phyloP scores from a whole-genome alignment of 805 yeast species.

The Barnettozyma wickerhamii region DNA sequence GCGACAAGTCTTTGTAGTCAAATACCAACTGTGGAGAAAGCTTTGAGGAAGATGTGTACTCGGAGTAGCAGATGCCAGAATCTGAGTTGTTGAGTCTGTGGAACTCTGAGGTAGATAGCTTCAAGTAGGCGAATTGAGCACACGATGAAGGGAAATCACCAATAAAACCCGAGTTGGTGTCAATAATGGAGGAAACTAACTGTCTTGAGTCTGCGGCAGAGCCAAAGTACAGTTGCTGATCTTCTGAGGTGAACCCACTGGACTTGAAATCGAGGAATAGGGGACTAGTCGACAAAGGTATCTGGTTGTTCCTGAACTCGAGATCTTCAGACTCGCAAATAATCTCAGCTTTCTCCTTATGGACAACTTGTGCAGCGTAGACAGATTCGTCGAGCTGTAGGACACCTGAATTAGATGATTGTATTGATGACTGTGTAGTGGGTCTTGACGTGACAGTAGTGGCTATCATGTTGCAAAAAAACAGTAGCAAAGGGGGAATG shows the following conservation, averaged over 20 bases:
- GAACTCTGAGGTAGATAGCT: conserved; percentile 9
- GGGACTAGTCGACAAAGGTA: neutral
- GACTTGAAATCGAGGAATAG: conserved; percentile 1
- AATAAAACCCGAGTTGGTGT: conserved; percentile 3
- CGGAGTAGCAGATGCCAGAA: conserved; percentile 1
- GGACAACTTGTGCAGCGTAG: neutral
- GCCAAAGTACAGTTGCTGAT: neutral
- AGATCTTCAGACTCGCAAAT: neutral
- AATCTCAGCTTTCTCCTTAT: neutral
- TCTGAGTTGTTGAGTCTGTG: neutral
- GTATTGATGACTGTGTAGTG: neutral
- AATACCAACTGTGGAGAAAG: conserved; percentile 14
- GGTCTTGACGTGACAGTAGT: neutral
- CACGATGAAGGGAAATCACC: conserved; percentile 12
- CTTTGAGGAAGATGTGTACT: conserved; percentile 18
- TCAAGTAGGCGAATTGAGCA: conserved; percentile 8
- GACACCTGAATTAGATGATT: conserved; percentile 1
- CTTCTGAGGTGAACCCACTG: neutral
- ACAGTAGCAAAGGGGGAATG: neutral
- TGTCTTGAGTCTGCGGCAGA: neutral
- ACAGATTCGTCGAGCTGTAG: neutral
- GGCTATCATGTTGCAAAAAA: neutral
- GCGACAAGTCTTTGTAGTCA: conserved; percentile 13
- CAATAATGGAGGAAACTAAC: neutral
- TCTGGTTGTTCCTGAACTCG: neutral